These are phyloP conservation scores for Mortierella sp. DNA, from an alignment of 371 early-diverging fungal genomes.

Conservation along the genomic window DNA sequence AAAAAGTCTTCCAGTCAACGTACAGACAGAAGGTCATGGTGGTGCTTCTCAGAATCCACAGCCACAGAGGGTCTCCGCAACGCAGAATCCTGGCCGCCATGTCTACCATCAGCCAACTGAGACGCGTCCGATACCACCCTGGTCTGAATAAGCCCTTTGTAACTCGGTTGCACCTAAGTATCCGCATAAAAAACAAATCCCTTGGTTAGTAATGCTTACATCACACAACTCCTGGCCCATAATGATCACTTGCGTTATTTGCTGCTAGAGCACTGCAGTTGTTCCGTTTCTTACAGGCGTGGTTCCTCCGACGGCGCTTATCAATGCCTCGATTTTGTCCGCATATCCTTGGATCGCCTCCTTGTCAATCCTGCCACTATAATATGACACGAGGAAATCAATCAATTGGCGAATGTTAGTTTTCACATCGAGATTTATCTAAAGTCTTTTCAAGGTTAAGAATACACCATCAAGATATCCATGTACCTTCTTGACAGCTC, in stretches of 20 bases:
- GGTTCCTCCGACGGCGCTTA: conserved; percentile 14
- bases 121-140: conserved; percentile 18
- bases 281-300: conserved; percentile 24
- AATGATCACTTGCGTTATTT: not conserved
- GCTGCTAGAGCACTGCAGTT: not conserved
- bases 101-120: not conserved
- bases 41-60: not conserved
- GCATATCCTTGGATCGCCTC: conserved; percentile 26
- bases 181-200: not conserved
- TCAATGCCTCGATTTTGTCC: conserved; percentile 33
- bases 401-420: not conserved
- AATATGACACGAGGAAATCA: not conserved
- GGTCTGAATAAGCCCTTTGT: conserved; percentile 12
- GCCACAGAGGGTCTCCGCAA: not conserved
- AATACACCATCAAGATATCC: too few species aligned
- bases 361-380: conserved; percentile 21
- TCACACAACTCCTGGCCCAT: not conserved
- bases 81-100: not conserved
- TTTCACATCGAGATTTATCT: not conserved
- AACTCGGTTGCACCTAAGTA: conserved; percentile 3
- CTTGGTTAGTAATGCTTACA: not conserved
- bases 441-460: not conserved
- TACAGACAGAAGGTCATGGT: not conserved
- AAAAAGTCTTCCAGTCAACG: not conserved
- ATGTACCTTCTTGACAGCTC: conserved; percentile 34